Base-by-base conservation (phyloP, 306 rosid species). In the Lotus japonicus region DNA sequence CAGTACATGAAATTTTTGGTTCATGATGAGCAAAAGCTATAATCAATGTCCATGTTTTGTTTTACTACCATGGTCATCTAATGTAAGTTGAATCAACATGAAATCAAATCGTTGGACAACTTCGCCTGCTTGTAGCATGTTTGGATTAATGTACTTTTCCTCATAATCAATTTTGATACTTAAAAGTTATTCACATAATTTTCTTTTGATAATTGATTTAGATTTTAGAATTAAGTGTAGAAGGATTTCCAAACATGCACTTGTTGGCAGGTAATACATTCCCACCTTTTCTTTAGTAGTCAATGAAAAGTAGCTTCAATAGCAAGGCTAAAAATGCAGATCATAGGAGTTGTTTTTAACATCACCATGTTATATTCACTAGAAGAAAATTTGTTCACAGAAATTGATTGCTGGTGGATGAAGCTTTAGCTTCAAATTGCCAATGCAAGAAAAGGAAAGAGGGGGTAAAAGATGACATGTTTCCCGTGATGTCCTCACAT, bases 291-390 rank as follows among this genome's bases (percentile, higher is more conserved):
- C 38, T 64, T n/a, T 56, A 14, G 15, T 55, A 3, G 23, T 26
- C 38, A 7, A 31, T 21, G 54, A 73, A 53, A 43, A 11, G 42
- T 23, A 16, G 31, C 69, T 77, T 77, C 73, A 51, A 31, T 63
- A 23, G 28, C 2, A 21, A 36, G 58, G 55, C 44, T 62, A 28
- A 62, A 6, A 36, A 54, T 36, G 43, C 42, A 9, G 14, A 23
- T 11, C 59, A 44, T 11, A 52, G 55, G 42, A 60, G 11, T 28
- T 51, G n/a, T 10, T 60, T 62, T 55, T 73, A 45, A 78, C 41
- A 35, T 33, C 69, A 72, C 11, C 14, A 42, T 9, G 38, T 23
- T 11, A 49, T 18, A 8, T 31, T 45, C 14, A 41, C 42, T 58
- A n/a, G 14, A 21, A 43, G 31, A 42, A 41, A 42, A 12, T 39